Evolutionary conservation across 164 flowering plant genomes (phyloP), one percentile per base, ranked within the genome.

Genomic region (Magnolia officinalis): DNA sequence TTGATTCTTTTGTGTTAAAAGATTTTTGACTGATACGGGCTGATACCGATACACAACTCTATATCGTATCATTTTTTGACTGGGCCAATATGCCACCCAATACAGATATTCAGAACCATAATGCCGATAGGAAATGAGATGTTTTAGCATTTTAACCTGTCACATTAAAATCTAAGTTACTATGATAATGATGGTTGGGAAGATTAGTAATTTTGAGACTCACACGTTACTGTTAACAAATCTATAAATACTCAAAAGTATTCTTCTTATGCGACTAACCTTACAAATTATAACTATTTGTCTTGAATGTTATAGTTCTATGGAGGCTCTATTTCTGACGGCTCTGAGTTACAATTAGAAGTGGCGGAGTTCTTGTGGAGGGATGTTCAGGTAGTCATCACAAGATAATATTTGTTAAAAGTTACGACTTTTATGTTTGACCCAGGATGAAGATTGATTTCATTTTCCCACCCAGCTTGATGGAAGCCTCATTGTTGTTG

Each of bases 301-400:
- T 55, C 61, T 55, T 55, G 1, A 55, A 55, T 55, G 61, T 75
- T 1, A 20, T 85, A 93, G 99, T 96, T 96, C 79, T 61, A 51
- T 75, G 91, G 97, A 77, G 99, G 99, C 77, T 90, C 96, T 50
- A 91, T 96, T 76, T 81, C 94, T 67, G 82, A 81, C 78, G 96
- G 96, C 73, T 96, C 99, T 49, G 99, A 96, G 83, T 82, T 96
- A 76, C 97, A 92, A 85, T 51, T 96, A 51, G 99, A 96, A 85
- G 87, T 94, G 78, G 89, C 99, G 45, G 99, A 96, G 82, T 92
- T 96, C 80, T 79, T 85, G 18, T 96, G 99, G 99, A 90, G 85
- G 72, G 81, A 91, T 83, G 98, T 96, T 83, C 84, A 92, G 98
- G 99, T 95, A 76, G n/a, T 63, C 29, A 65, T 65, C 63, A 61